These are phyloP conservation scores for Sicyos baderoa DNA, from an alignment of 306 rosid genomes.

Conservation along the genomic window DNA sequence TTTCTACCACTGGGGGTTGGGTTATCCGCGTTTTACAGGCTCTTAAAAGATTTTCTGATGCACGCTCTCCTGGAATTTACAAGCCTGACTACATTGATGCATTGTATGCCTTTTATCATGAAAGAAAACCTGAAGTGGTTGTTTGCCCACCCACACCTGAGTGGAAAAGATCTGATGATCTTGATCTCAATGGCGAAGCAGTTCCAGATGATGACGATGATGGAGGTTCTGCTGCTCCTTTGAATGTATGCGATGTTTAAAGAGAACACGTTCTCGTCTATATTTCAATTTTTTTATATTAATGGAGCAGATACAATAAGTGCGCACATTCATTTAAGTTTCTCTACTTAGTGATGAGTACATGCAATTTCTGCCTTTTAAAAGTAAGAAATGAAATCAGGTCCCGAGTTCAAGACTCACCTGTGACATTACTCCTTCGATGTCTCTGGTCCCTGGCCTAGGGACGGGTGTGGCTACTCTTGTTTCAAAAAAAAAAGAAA, in stretches of 20 bases:
- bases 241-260: slow-evolving; percentile 51
- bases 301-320: not conserved
- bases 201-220: slow-evolving; percentile 80
- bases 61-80: slow-evolving; percentile 97
- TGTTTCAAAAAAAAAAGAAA: no score
- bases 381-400: no score
- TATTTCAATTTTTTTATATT: slow-evolving; percentile 16
- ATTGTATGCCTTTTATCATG: slow-evolving; percentile 78
- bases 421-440: no score
- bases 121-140: slow-evolving; percentile 69
- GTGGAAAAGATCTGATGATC: slow-evolving; percentile 91
- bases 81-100: slow-evolving; percentile 92
- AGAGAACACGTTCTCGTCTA: slow-evolving; percentile 18
- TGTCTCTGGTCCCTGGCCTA: no score
- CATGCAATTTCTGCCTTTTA: no score
- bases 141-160: slow-evolving; percentile 93
- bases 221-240: slow-evolving; percentile 59
- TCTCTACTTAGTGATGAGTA: no score
- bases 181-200: slow-evolving; percentile 98
- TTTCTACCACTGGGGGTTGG: slow-evolving; percentile 22
- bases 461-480: no score
- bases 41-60: slow-evolving; percentile 64
- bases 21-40: slow-evolving; percentile 47
- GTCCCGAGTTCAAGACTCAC: no score
- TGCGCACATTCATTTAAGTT: not conserved